Evolutionary conservation across 2,329 filamentous ascomycete genomes (phyloP), one percentile per base, ranked within the genome.

Genomic region (Graphium sp.): DNA sequence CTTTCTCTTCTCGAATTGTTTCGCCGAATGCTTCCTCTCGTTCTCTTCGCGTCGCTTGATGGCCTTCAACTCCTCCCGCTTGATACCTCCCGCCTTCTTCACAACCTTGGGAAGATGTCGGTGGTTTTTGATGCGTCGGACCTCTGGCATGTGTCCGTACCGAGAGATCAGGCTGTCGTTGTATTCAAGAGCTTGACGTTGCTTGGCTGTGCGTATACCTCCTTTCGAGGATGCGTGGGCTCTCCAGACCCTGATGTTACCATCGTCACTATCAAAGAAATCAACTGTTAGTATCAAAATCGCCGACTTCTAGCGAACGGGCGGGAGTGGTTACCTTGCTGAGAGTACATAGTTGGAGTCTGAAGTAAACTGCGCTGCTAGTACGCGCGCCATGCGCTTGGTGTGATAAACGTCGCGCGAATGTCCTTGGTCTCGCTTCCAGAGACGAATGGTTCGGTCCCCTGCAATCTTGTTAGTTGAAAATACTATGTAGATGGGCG

Each of bases 31-130:
- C 51, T 81, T 83, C 39, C 89, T 68, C 54, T 92, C 81, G 48
- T 98, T 98, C 61, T 98, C 89, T 45, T 93, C 81, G 41, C 74
- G 74, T 42, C 82, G 66, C 71, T 92, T 93, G 50, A 94, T 79
- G 19, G 81, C 70, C 52, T 73, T 74, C 42, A 94, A 52, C 52
- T 95, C 89, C 46, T 91, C 83, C 33, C 59, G 58, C 71, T 98
- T 98, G 56, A 95, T 95, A 60, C 93, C 80, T 27, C 67, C 74
- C 4, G 87, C 87, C 69, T 94, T 95, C 74, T 93, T 94, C 39
- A 95, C 73, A 32, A 84, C 73, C 62, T 84, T 82, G 13, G 89
- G 89, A 36, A 94, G 57, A 54, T 95, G 89, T 36, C 89, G 72
- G 53, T 98, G 89, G 29, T 84, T 69, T 43, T 76, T 76, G 50